phyloP scores from a whole-genome alignment of 192 early-diverging fungal genomes.

The Lunasporangiospora selenospora region DNA sequence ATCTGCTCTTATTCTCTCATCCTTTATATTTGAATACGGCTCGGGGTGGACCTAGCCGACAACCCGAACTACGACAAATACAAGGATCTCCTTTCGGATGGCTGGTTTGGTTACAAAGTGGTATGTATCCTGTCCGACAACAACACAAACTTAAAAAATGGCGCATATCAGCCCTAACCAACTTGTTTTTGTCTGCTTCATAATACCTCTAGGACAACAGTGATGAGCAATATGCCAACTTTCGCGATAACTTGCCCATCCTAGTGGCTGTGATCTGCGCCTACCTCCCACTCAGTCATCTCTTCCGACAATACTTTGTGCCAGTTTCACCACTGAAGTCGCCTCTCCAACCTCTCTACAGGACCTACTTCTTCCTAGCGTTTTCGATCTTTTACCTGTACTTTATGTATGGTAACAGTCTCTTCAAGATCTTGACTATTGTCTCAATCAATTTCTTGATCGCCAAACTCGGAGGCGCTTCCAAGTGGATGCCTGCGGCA shows the following conservation, averaged over 20 bases:
- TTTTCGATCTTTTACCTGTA: conserved; percentile 69
- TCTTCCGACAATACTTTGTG: conserved; percentile 42
- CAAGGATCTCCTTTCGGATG: conserved; percentile 49
- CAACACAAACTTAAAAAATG: neutral
- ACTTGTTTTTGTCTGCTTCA: neutral
- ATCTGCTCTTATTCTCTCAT: neutral
- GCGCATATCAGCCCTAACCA: neutral
- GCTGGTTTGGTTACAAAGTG: conserved; percentile 44
- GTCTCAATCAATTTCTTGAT: conserved; percentile 71
- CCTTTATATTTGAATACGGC: neutral
- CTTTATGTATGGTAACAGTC: conserved; percentile 75
- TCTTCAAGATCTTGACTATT: conserved; percentile 78
- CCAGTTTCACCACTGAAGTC: conserved; percentile 39
- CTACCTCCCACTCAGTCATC: conserved; percentile 58
- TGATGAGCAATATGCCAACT: conserved; percentile 72
- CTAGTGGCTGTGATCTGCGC: conserved; percentile 54
- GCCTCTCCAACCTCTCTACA: conserved; percentile 35
- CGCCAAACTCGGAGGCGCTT: conserved; percentile 57
- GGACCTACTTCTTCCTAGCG: conserved; percentile 60
- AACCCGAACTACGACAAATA: conserved; percentile 49
- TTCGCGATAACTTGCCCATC: conserved; percentile 68
- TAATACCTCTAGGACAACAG: conserved; percentile 67
- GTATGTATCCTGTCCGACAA: neutral
- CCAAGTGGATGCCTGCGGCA: conserved; percentile 62
- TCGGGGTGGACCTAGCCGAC: conserved; percentile 13